Conservation (phyloP, 352 stramenopile genomes). For the Phytophthora sansomeana region DNA sequence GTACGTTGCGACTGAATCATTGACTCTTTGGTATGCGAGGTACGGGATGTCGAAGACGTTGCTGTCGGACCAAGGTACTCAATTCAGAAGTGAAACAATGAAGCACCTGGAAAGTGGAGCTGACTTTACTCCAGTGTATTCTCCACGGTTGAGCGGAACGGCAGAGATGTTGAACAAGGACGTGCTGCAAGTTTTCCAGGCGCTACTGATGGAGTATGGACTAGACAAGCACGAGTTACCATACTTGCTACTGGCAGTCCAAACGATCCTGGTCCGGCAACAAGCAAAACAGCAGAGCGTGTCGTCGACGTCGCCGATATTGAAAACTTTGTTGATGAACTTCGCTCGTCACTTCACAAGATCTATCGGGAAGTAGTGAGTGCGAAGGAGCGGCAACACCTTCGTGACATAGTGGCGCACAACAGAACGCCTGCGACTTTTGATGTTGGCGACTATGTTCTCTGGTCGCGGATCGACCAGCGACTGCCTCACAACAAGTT, state of each 20-base stretch:
- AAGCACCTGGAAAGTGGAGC: constrained; percentile 4
- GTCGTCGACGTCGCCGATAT: neutral
- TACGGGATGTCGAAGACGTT: constrained; percentile 20
- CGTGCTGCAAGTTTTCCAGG: neutral
- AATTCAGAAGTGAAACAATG: constrained; percentile 26
- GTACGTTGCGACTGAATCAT: constrained; percentile 1
- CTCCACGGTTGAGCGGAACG: neutral
- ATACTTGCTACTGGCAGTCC: neutral
- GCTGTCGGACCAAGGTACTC: constrained; percentile 28
- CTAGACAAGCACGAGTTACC: neutral
- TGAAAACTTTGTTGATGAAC: neutral
- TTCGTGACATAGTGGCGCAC: neutral
- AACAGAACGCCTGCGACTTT: constrained; percentile 1
- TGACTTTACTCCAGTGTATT: neutral
- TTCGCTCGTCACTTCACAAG: constrained; percentile 1
- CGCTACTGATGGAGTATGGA: neutral
- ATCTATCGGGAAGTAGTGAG: constrained; percentile 18
- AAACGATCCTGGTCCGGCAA: constrained; percentile 22
- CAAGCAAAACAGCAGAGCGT: too few relatives aligned
- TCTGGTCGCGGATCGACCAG: constrained; percentile 30
- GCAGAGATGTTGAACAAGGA: neutral
- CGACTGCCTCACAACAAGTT: constrained; percentile 24
- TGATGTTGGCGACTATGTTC: constrained; percentile 30
- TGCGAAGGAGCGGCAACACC: neutral
- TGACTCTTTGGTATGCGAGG: constrained; percentile 3